Base-by-base conservation (phyloP, 768 basidiomycete genomes). In the Crepidotus variabilis region DNA sequence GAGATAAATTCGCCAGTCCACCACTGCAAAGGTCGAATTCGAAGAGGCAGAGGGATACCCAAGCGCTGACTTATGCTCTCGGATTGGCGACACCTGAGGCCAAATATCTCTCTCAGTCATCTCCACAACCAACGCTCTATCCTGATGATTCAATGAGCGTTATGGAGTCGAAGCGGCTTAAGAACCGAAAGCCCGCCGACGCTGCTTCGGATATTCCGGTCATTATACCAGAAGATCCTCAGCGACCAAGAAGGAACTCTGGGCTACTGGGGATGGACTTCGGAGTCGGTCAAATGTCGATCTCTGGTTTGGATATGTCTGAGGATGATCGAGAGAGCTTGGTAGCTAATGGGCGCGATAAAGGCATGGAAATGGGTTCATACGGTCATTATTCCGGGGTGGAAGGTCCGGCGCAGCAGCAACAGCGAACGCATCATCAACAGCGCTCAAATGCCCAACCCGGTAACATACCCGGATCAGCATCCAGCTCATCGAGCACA, bases 121-220 rank as follows among this genome's bases (percentile, higher is more conserved):
- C 80, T 14, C 86, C 86, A 9, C 83, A 81, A 60, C 81, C 82
- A 11, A 86, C 85, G 7, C 62, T 88, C 55, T 87, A 83, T 64
- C 87, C 87, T 3, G 88, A 90, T 56, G 88, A 89, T 67, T 88
- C 86, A 7, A 72, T 87, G 69, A 87, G 85, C 57, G 56, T 66
- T 10, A 48, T 58, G 24, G 63, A 72, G 55, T 51, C 55, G 45
- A 57, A 61, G 39, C 56, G 59, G 43, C 52, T 53, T 16, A 65
- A 61, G 50, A 63, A 59, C 50, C 59, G 62, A 35, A 61, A 52
- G 51, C 33, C 28, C 18, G 33, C 52, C 11, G 67, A 60, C 34
- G 24, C 50, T 33, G 54, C 51, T 20, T 58, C 65, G 11, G 61
- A 65, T 59, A 47, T 67, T 20, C 64, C 66, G 3, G 63, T 61